A percentile compares a stretch with the other conserved stretches of the same genome.
Evolutionary conservation across 305 asterid species (phyloP).

Genomic region (Solanum aculeatissimum): DNA sequence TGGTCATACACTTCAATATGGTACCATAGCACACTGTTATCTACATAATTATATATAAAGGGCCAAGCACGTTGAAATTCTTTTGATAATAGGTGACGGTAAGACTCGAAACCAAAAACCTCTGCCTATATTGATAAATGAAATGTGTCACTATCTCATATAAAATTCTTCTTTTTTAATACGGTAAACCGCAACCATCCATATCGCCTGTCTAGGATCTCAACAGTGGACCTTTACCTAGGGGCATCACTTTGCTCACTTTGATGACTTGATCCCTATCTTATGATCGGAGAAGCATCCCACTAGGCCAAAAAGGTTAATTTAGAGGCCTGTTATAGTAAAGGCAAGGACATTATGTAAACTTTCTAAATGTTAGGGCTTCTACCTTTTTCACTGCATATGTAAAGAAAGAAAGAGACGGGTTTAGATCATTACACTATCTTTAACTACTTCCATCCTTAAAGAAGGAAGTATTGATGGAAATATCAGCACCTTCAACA

Average conservation of each 20-base stretch:
- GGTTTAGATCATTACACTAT: conserved; percentile 9
- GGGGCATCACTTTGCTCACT: not conserved
- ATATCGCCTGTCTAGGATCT: not conserved
- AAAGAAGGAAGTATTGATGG: conserved; percentile 90
- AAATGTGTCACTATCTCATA: not conserved
- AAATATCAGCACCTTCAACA: conserved; percentile 71
- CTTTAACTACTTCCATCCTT: conserved; percentile 43
- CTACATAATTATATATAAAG: not conserved
- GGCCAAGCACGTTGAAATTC: not conserved
- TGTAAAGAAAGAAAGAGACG: not conserved
- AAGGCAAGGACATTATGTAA: not conserved
- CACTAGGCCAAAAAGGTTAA: not conserved
- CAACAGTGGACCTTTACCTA: not conserved
- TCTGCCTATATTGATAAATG: not conserved
- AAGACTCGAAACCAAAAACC: not conserved
- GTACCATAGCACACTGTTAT: not conserved
- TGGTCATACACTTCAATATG: not conserved
- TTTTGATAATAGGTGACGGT: not conserved
- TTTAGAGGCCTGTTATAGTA: not conserved
- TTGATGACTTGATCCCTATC: not conserved
- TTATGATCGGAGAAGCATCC: not conserved
- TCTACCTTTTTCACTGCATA: not conserved
- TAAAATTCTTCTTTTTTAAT: not conserved
- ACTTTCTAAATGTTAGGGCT: not conserved
- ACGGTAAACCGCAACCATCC: not conserved